Conservation (phyloP, 2,329 filamentous ascomycete species). For the Thermomyces lanuginosus region DNA sequence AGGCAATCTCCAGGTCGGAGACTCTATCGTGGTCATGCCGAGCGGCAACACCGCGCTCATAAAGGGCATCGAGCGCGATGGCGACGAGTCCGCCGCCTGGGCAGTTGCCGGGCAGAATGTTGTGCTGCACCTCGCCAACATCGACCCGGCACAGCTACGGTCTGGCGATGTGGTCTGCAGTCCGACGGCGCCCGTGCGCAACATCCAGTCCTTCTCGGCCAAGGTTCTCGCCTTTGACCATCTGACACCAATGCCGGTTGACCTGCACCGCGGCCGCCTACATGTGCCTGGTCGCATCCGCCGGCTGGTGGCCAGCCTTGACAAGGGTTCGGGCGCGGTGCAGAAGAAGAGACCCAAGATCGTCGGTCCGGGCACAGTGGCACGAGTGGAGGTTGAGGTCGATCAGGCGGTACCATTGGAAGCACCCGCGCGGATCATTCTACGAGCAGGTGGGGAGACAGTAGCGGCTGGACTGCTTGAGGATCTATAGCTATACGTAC, state of each 20-base stretch:
- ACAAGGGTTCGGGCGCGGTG: constrained; percentile 61
- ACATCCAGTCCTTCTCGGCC: constrained; percentile 57
- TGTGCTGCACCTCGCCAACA: constrained; percentile 65
- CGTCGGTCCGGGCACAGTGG: constrained; percentile 62
- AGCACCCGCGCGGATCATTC: constrained; percentile 59
- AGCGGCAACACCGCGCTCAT: constrained; percentile 65
- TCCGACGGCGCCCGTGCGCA: constrained; percentile 48
- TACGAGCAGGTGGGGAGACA: constrained; percentile 66
- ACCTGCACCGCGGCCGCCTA: constrained; percentile 72
- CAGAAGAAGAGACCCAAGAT: constrained; percentile 73
- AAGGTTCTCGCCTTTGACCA: constrained; percentile 84
- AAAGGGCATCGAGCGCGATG: constrained; percentile 65
- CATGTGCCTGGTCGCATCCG: constrained; percentile 62
- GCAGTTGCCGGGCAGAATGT: constrained; percentile 84
- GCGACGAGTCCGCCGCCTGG: constrained; percentile 62
- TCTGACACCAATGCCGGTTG: constrained; percentile 72
- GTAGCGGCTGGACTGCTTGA: constrained; percentile 78
- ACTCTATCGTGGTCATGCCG: constrained; percentile 63
- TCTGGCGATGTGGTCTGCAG: constrained; percentile 78
- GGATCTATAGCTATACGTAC: constrained; percentile 15
- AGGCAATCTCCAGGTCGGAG: constrained; percentile 70
- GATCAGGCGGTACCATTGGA: constrained; percentile 63
- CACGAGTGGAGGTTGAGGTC: constrained; percentile 59
- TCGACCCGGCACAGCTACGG: constrained; percentile 67
- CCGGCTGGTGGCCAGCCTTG: constrained; percentile 54